Evolutionary conservation across 192 early-diverging fungal species (phyloP).

Genomic region (Mortierella alpina): DNA sequence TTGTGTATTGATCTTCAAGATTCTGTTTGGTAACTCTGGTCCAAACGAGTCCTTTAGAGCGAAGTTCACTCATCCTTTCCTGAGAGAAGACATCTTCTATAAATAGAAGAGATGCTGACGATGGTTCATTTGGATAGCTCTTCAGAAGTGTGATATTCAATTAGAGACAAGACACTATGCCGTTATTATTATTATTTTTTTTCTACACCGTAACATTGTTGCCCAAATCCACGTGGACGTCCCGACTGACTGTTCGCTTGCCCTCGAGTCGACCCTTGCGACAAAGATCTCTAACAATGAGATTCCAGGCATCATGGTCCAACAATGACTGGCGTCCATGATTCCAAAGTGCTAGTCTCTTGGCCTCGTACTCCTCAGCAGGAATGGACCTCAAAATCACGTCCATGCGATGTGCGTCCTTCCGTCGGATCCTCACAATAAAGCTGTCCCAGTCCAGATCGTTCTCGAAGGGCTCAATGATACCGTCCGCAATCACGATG

Average conservation of each 20-base stretch:
- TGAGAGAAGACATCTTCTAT: too few relatives aligned
- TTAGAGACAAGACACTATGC: too few relatives aligned
- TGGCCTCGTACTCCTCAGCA: conserved; percentile 54
- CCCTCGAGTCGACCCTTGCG: conserved; percentile 20
- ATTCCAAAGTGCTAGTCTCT: conserved; percentile 51
- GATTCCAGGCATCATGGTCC: conserved; percentile 58
- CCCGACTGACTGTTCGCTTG: conserved; percentile 6
- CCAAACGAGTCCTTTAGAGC: too few relatives aligned
- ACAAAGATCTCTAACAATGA: conserved; percentile 55
- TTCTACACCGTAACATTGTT: background rate
- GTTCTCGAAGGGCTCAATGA: conserved; percentile 62
- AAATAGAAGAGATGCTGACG: too few relatives aligned
- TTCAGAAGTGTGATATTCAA: too few relatives aligned
- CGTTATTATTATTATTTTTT: too few relatives aligned
- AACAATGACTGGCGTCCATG: conserved; percentile 51
- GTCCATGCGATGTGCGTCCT: conserved; percentile 54
- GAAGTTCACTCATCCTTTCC: too few relatives aligned
- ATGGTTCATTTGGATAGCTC: too few relatives aligned
- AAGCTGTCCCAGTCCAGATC: conserved; percentile 63
- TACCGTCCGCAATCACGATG: conserved; percentile 61
- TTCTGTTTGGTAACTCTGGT: too few relatives aligned
- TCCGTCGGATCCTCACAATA: conserved; percentile 53
- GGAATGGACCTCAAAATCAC: conserved; percentile 31
- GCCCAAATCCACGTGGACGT: conserved; percentile 1
- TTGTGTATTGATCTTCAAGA: too few relatives aligned